Conservation (phyloP, 495 filamentous ascomycete species). For the Penicillium argentinense region DNA sequence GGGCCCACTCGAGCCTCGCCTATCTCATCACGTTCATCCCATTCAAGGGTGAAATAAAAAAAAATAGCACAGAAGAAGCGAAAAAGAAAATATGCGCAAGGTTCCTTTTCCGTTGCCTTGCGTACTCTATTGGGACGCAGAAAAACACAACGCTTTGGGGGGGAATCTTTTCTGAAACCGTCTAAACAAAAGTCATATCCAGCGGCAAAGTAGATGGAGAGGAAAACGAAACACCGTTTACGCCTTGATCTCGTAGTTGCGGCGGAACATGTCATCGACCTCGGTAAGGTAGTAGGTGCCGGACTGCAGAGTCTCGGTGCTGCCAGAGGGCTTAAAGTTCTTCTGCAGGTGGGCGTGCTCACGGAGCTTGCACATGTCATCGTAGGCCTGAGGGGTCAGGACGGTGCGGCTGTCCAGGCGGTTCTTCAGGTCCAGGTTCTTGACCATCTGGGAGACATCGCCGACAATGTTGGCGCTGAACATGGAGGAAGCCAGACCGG, state of each 20-base stretch:
- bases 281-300: slow-evolving; percentile 88
- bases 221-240: slow-evolving; percentile 44
- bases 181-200: slow-evolving; percentile 37
- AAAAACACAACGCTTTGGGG: slow-evolving; percentile 29
- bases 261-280: slow-evolving; percentile 94
- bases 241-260: slow-evolving; percentile 83
- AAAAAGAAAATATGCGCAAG: slow-evolving; percentile 18
- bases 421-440: slow-evolving; percentile 78
- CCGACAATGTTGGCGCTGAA: slow-evolving; percentile 85
- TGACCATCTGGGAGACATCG: slow-evolving; percentile 69
- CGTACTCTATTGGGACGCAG: slow-evolving; percentile 30
- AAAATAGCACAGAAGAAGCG: slow-evolving; percentile 9
- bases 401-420: slow-evolving; percentile 68
- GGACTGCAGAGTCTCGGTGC: slow-evolving; percentile 69
- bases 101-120: slow-evolving; percentile 8
- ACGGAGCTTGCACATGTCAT: slow-evolving; percentile 91
- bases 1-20: slow-evolving; percentile 10
- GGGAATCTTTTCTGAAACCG: slow-evolving; percentile 43
- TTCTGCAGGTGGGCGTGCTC: slow-evolving; percentile 95
- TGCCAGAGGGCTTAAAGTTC: slow-evolving; percentile 77
- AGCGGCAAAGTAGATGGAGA: slow-evolving; percentile 30
- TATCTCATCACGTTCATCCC: slow-evolving; percentile 30
- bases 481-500: slow-evolving; percentile 84
- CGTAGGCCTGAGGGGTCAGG: slow-evolving; percentile 82
- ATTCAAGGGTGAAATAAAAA: slow-evolving; percentile 11